Conservation (phyloP, 1,284 basidiomycete species). For the Fistulina hepatica region DNA sequence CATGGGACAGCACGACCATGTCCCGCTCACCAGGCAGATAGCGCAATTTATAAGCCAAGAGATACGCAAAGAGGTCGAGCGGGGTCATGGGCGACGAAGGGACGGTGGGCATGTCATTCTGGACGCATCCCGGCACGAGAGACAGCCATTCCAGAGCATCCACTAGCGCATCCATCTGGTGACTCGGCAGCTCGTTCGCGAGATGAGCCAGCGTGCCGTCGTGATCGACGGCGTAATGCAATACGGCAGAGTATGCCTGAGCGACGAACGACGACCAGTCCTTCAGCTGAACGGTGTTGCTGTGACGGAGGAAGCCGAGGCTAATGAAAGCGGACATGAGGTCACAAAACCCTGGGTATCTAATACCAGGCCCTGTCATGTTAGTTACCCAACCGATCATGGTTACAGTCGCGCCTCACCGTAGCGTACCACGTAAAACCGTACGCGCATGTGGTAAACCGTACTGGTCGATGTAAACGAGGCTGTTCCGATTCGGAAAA, state of each 20-base stretch:
- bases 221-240: neutral
- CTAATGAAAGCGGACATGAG: conserved; percentile 67
- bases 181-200: neutral
- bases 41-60: conserved; percentile 66
- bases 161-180: conserved; percentile 25
- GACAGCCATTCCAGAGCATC: conserved; percentile 54
- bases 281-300: conserved; percentile 26
- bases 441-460: conserved; percentile 51
- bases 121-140: conserved; percentile 26
- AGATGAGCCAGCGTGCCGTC: neutral
- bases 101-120: conserved; percentile 31
- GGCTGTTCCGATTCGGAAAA: conserved; percentile 80
- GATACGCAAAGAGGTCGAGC: conserved; percentile 68
- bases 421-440: conserved; percentile 78
- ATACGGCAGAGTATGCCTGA: neutral
- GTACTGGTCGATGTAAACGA: conserved; percentile 71
- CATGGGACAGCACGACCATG: conserved; percentile 82
- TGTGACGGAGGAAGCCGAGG: conserved; percentile 60
- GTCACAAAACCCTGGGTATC: conserved; percentile 79
- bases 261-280: conserved; percentile 38
- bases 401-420: conserved; percentile 30
- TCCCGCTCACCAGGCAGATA: conserved; percentile 74
- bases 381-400: neutral
- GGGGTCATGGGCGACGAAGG: conserved; percentile 41
- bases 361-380: conserved; percentile 18